Conservation (phyloP, 106 monocot species). For the Vanilla planifolia region DNA sequence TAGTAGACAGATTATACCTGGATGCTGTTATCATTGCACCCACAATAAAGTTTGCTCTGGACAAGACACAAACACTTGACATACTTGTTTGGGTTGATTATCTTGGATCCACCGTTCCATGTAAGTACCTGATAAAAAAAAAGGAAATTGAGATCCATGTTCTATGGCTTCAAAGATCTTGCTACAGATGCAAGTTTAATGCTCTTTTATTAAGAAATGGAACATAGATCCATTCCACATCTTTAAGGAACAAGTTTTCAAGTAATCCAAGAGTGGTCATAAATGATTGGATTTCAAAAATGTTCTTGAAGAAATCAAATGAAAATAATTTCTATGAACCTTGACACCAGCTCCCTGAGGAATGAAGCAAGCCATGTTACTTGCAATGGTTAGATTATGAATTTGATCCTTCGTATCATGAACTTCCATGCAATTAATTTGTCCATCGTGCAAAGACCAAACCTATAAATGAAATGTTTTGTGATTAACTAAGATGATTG, state of each 20-base stretch:
- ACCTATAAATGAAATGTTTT: conserved; percentile 16
- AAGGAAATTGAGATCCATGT: neutral
- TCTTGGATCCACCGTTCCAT: conserved; percentile 44
- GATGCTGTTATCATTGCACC: conserved; percentile 42
- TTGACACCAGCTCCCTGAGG: conserved; percentile 55
- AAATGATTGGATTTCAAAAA: too few relatives aligned
- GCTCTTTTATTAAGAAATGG: too few relatives aligned
- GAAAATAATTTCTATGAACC: conserved; percentile 13
- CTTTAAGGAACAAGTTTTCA: too few relatives aligned
- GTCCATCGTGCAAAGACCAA: conserved; percentile 31
- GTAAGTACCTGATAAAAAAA: conserved; percentile 27
- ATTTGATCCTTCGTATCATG: conserved; percentile 51
- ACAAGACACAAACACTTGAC: conserved; percentile 36
- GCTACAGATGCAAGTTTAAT: too few relatives aligned
- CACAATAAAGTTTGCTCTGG: conserved; percentile 53
- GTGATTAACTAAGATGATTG: neutral
- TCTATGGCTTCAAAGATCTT: too few relatives aligned
- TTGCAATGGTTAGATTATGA: conserved; percentile 29
- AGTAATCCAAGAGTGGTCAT: too few relatives aligned
- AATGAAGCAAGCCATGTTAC: conserved; percentile 39
- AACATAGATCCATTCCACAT: too few relatives aligned
- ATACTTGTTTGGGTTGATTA: conserved; percentile 38
- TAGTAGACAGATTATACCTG: too few relatives aligned
- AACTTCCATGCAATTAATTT: conserved; percentile 27
- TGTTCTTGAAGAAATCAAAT: neutral